Conservation (phyloP, 2,329 filamentous ascomycete genomes). For the Sclerotinia spermophila region DNA sequence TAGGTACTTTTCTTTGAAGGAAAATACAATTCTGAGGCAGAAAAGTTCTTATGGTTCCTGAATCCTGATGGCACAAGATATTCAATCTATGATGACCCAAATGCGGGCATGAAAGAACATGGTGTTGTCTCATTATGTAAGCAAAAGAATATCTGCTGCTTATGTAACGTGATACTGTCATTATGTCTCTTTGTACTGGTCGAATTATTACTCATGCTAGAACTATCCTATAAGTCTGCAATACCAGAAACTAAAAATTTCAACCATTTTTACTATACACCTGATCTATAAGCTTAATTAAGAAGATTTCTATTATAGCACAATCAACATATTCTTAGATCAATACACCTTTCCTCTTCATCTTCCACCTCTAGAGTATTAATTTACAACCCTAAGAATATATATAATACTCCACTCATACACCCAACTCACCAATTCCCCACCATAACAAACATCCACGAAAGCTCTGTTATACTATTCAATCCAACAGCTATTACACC, state of each 20-base stretch:
- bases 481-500: neutral
- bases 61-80: neutral
- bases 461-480: neutral
- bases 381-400: neutral
- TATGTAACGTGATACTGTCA: slow-evolving; percentile 4
- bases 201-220: neutral
- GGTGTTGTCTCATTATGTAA: neutral
- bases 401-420: neutral
- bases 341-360: neutral
- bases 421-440: neutral
- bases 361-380: neutral
- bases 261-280: neutral
- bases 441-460: neutral
- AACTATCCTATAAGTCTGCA: too few species aligned
- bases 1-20: neutral
- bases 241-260: neutral
- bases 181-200: neutral
- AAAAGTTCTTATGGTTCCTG: neutral
- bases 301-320: neutral
- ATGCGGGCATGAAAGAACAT: slow-evolving; percentile 13
- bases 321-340: neutral
- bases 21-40: neutral
- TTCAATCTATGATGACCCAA: slow-evolving; percentile 1
- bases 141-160: neutral
- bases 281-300: neutral